Evolutionary conservation across 768 basidiomycete genomes (phyloP).

Genomic region (Termitomyces sp.): DNA sequence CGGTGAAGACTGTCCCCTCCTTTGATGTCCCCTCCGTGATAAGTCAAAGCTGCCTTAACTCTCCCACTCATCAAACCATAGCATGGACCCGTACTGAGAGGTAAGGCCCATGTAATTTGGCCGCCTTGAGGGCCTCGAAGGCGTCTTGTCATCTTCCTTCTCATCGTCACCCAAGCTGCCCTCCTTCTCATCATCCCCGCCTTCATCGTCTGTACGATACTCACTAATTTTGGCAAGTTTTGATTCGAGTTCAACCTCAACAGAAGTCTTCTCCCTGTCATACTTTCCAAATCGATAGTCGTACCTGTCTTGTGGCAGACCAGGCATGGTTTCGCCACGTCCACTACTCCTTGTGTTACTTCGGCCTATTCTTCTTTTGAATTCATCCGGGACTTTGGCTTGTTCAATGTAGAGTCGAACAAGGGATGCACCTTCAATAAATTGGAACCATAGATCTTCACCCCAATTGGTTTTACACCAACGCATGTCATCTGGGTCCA

Average conservation of each 20-base stretch:
- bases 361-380: neutral
- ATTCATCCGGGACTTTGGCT: neutral
- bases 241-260: no score
- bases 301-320: neutral
- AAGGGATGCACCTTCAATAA: no score
- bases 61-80: no score
- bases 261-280: neutral
- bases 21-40: no score
- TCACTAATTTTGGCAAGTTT: neutral
- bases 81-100: no score
- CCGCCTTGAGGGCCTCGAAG: no score
- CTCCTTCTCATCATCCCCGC: no score
- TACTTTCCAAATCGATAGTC: neutral
- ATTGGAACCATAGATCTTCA: neutral
- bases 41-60: no score
- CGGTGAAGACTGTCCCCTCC: no score
- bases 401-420: neutral
- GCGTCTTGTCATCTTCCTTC: no score
- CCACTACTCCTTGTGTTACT: neutral
- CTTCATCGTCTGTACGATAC: neutral
- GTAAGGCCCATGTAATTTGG: no score
- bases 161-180: no score
- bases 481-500: rapidly evolving
- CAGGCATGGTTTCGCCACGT: neutral
- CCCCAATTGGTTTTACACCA: neutral